Percentiles rank a stretch among this genome's conserved stretches.
Evolutionary conservation across 177 flowering plant genomes (phyloP).

Genomic region (Vitis hybrid): DNA sequence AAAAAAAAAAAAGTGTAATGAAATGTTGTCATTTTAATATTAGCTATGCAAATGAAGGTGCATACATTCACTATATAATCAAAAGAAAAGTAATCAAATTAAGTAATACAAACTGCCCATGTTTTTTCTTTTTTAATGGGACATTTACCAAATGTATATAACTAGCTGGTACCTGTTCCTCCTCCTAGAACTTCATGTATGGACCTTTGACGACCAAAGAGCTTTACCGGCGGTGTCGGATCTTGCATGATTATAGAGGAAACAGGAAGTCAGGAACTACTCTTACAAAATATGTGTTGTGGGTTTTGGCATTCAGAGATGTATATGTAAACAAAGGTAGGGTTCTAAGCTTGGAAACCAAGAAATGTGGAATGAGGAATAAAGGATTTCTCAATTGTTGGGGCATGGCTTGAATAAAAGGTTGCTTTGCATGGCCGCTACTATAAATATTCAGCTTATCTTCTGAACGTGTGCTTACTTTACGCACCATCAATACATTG

Average conservation of each 20-base stretch:
- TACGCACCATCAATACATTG: too few species aligned
- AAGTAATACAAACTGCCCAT: too few species aligned
- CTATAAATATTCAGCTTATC: neutral
- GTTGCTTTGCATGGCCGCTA: conserved; percentile 19
- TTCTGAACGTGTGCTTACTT: too few species aligned
- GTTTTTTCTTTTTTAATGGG: too few species aligned
- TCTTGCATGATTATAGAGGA: conserved; percentile 16
- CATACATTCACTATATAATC: too few species aligned
- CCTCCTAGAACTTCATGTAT: conserved; percentile 36
- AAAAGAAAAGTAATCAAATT: too few species aligned
- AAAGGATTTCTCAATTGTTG: conserved; percentile 25
- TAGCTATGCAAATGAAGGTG: too few species aligned
- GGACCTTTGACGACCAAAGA: conserved; percentile 30
- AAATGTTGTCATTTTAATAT: too few species aligned
- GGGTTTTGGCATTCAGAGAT: neutral
- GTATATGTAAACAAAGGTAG: neutral
- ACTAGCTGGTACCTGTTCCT: conserved; percentile 28
- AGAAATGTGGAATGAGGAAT: conserved; percentile 15
- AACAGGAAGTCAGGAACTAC: neutral
- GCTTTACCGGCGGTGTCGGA: neutral
- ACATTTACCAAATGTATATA: too few species aligned
- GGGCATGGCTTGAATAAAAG: neutral
- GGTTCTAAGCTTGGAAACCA: conserved; percentile 19
- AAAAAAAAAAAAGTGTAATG: too few species aligned
- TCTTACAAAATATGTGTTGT: neutral